Conservation (phyloP, 2,329 filamentous ascomycete genomes). For the Colletotrichum gloeosporioides region DNA sequence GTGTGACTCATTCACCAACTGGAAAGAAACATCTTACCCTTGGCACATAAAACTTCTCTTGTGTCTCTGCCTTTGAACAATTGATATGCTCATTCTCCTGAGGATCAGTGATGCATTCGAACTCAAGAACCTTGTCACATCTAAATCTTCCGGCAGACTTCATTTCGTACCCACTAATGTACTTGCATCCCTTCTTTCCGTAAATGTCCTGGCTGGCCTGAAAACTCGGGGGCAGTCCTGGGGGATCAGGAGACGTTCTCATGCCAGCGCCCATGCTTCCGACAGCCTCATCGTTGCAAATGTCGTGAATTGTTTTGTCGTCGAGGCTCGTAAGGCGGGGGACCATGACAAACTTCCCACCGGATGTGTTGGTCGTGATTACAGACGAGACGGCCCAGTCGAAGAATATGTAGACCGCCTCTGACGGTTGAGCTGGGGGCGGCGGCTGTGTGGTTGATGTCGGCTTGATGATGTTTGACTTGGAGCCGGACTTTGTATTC, state of each 20-base stretch:
- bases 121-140: not conserved
- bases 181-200: not conserved
- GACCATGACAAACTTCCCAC: not conserved
- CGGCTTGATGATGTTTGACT: not conserved
- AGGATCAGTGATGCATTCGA: not conserved
- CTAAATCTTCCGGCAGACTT: not conserved
- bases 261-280: not conserved
- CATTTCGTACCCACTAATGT: not conserved
- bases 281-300: not conserved
- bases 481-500: not conserved
- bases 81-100: not conserved
- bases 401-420: not conserved
- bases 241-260: not conserved
- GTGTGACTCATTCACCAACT: accelerated
- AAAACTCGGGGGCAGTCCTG: not conserved
- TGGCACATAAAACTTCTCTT: not conserved
- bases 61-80: not conserved
- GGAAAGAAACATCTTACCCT: not conserved
- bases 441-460: not conserved
- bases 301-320: not conserved
- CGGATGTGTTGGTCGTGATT: not conserved
- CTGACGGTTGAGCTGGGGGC: not conserved
- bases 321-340: not conserved
- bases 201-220: not conserved
- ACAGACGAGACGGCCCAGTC: not conserved